A percentile compares a stretch with the other conserved stretches of the same genome.
Conservation (phyloP, 2,329 filamentous ascomycete species). For the Dactylonectria estremocensis region DNA sequence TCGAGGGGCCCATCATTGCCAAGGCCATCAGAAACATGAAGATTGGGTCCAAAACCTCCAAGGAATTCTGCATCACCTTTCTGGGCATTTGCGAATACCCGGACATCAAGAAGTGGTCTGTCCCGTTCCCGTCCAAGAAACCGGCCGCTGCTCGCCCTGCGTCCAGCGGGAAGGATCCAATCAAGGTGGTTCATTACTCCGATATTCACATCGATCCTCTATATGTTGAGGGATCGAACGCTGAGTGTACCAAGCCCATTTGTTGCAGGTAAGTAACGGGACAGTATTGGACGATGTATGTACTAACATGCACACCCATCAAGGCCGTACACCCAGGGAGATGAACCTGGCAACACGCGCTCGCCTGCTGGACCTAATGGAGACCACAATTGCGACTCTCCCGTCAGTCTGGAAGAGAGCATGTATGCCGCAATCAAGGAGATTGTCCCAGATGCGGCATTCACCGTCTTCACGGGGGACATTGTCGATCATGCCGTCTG, state of each 20-base stretch:
- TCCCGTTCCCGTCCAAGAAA: slow-evolving; percentile 62
- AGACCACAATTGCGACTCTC: slow-evolving; percentile 68
- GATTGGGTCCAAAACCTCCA: slow-evolving; percentile 64
- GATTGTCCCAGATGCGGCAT: slow-evolving; percentile 63
- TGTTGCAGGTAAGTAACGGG: slow-evolving; percentile 65
- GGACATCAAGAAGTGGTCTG: slow-evolving; percentile 57
- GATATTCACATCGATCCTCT: slow-evolving; percentile 72
- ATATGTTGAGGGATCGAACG: slow-evolving; percentile 68
- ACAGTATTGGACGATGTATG: not conserved
- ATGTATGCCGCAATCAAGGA: slow-evolving; percentile 67
- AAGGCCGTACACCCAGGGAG: slow-evolving; percentile 62
- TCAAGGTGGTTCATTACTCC: slow-evolving; percentile 72
- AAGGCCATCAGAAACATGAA: slow-evolving; percentile 63
- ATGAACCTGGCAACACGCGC: slow-evolving; percentile 64
- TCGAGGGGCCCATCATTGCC: slow-evolving; percentile 69
- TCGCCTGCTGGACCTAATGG: slow-evolving; percentile 68
- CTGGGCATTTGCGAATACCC: slow-evolving; percentile 69
- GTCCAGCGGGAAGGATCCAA: slow-evolving; percentile 61
- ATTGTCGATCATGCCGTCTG: slow-evolving; percentile 68
- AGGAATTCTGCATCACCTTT: slow-evolving; percentile 67
- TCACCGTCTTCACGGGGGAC: slow-evolving; percentile 74
- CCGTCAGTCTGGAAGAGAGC: slow-evolving; percentile 66
- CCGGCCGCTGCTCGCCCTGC: slow-evolving; percentile 54
- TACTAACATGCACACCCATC: not conserved
- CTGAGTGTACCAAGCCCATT: slow-evolving; percentile 71